These are phyloP conservation scores for Diplodia intermedia DNA, from an alignment of 2,329 filamentous ascomycete species.

Conservation along the genomic window DNA sequence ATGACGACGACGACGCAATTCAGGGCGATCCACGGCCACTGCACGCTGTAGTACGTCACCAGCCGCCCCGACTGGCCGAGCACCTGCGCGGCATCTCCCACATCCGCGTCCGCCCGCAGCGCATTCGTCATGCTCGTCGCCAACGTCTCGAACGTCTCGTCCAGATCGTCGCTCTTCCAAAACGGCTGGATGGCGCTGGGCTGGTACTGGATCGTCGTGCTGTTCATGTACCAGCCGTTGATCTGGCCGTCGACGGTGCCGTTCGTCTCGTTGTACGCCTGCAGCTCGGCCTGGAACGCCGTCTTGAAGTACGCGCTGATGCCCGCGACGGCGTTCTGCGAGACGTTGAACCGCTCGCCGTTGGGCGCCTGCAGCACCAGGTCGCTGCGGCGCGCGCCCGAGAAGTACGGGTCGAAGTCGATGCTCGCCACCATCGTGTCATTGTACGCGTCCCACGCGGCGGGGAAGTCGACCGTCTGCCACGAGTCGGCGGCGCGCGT, in stretches of 20 bases:
- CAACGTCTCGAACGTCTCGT: constrained; percentile 29
- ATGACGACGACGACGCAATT: background rate
- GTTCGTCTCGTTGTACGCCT: background rate
- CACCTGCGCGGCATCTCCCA: background rate
- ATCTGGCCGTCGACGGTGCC: background rate
- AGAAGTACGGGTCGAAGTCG: constrained; percentile 29
- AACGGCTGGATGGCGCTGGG: constrained; percentile 33
- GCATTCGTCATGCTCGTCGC: constrained; percentile 35
- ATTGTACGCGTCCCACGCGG: background rate
- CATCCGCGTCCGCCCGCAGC: constrained; percentile 28
- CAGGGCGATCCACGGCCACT: constrained; percentile 11
- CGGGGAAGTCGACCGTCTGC: background rate
- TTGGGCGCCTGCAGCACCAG: background rate
- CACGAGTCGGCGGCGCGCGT: background rate
- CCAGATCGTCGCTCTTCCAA: constrained; percentile 27
- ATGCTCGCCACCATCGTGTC: background rate
- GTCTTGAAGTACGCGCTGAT: constrained; percentile 31
- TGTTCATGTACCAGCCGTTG: constrained; percentile 30
- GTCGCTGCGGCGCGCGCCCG: constrained; percentile 13
- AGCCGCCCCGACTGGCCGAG: background rate
- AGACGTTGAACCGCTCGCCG: constrained; percentile 32
- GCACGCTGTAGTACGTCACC: background rate
- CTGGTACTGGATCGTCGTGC: constrained; percentile 14
- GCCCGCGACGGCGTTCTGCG: constrained; percentile 29
- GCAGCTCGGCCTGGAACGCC: constrained; percentile 5